Base-by-base conservation (phyloP, 192 early-diverging fungal genomes). In the Paraglomus brasilianum region DNA sequence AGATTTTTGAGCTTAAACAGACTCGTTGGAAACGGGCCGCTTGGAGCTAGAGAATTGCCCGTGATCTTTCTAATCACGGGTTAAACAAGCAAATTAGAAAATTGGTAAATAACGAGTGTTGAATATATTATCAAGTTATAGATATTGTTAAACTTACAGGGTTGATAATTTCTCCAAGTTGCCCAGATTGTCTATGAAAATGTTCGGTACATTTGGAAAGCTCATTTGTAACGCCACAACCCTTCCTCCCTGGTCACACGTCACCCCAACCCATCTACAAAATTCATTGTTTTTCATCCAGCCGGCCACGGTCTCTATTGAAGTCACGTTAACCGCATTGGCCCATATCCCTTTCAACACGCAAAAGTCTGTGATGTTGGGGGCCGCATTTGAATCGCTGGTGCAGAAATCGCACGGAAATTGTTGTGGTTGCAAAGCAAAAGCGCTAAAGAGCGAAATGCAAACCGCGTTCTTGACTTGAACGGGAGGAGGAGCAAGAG, bases 231-330 rank as follows among this genome's bases (percentile, higher is more conserved):
- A 56, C 43, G 17, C 50, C 3, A 55, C 39, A 0, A 69, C 46
- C 22, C 45, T 69, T 7, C 52, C 30, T 19, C 21, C 21, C 21
- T n/a, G 5, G 11, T 69, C 66, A 56, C 66, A 69, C 42, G 47
- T 69, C 8, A 69, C 42, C 8, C 52, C 52, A 56, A 22, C 0
- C 66, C 66, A 69, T 56, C 1, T 5, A 69, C 66, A 69, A 55
- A 24, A 69, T n/a, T 56, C 1, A 7, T 4, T 41, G 53, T 69
- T 38, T 13, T 4, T 8, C 52, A 69, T 24, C 66, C 66, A 69
- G 8, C 21, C 17, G 5, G 36, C 9, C 5, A 30, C 1, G 0
- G 8, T n/a, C 6, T 69, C 66, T 8, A 69, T 5, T 13, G 0
- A 2, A 10, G 52, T 51, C n/a, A 15, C 19, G 45, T 69, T 69